Conservation (phyloP, 345 rosid genomes). For the Salix exigua region DNA sequence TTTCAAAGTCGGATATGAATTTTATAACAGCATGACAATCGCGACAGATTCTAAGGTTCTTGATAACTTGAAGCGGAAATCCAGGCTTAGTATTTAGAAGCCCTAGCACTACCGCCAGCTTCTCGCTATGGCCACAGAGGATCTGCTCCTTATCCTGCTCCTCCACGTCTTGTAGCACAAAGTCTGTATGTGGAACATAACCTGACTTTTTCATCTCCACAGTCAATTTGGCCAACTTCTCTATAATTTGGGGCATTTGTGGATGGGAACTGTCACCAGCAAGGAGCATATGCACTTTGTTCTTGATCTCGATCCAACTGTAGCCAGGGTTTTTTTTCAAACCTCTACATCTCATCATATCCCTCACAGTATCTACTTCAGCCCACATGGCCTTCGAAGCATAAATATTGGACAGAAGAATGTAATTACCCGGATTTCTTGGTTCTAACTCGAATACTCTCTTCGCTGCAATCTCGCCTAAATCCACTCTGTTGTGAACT, state of each 20-base stretch:
- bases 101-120: conserved; percentile 64
- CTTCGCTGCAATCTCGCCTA: conserved; percentile 58
- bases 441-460: conserved; percentile 53
- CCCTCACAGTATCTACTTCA: conserved; percentile 45
- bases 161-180: conserved; percentile 59
- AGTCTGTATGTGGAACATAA: conserved; percentile 37
- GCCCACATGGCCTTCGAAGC: conserved; percentile 66
- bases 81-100: conserved; percentile 50
- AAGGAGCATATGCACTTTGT: conserved; percentile 53
- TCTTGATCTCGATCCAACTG: conserved; percentile 73
- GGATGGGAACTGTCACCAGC: conserved; percentile 57
- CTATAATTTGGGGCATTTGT: conserved; percentile 45
- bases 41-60: conserved; percentile 67
- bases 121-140: conserved; percentile 74
- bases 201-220: conserved; percentile 58
- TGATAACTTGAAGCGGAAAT: conserved; percentile 51
- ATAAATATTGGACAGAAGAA: conserved; percentile 61
- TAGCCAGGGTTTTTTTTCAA: conserved; percentile 65
- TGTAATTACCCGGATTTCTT: conserved; percentile 53
- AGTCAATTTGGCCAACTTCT: conserved; percentile 40
- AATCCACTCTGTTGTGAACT: conserved; percentile 53
- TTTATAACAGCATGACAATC: conserved; percentile 73
- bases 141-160: conserved; percentile 64
- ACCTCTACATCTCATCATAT: conserved; percentile 51
- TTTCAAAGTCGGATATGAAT: conserved; percentile 52